Base-by-base conservation (phyloP, 75 land plant genomes). In the Pseudotsuga menziesii region DNA sequence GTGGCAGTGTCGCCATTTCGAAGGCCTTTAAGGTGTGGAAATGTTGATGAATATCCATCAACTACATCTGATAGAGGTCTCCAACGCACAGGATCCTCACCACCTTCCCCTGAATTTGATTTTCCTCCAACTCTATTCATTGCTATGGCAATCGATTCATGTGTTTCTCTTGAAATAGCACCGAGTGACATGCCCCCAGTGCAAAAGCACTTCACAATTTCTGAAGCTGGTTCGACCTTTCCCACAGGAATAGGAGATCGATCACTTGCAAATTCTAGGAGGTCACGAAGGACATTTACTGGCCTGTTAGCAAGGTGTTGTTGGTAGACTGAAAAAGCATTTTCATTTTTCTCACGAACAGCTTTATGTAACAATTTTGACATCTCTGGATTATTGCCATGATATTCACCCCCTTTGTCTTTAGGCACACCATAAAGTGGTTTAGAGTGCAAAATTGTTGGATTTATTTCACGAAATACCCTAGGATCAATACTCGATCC, bases 11-110 rank as follows among this genome's bases (percentile, higher is more conserved):
- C n/a, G n/a, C n/a, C n/a, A n/a, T n/a, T n/a, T n/a, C n/a, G n/a
- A n/a, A n/a, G n/a, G n/a, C n/a, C n/a, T n/a, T 92, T 97, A 26
- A 97, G 87, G 76, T 97, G 99, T 41, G 98, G 99, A 74, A 94
- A 82, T 72, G 99, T 97, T 57, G 95, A 89, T 26, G 98, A 94
- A 72, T 94, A 91, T 56, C 99, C 99, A 88, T 97, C 98, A 79
- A 88, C 89, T 36, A 97, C 99, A 86, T 97, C 99, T 61, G 89
- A 78, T 14, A 97, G 88, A 80, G 92, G 95, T 7, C 73, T 85
- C 99, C 99, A 97, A 22, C 99, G 92, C 72, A 97, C 83, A 54
- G 98, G 99, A 88, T 97, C 98, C 99, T 97, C 98, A 57, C 99
- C 97, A 82, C 99, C 93, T 91, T 92, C 98, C 36, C 99, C 95